phyloP scores from a whole-genome alignment of 768 basidiomycete genomes.

The Boletellus sp. region DNA sequence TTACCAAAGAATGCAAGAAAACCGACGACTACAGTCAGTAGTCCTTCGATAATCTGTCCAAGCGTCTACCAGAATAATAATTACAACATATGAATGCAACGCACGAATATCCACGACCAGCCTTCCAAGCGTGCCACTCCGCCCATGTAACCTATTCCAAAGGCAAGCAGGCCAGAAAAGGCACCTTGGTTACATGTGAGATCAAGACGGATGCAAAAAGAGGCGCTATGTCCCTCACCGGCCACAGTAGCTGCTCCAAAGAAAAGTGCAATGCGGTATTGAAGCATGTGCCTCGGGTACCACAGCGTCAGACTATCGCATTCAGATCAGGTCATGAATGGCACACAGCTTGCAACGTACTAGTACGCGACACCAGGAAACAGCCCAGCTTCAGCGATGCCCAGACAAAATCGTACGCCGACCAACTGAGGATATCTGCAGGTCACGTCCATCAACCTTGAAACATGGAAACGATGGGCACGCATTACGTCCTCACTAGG shows the following conservation, averaged over 20 bases:
- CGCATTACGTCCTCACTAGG: slow-evolving; percentile 55
- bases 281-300: slow-evolving; percentile 63
- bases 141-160: slow-evolving; percentile 50
- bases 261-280: slow-evolving; percentile 59
- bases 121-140: slow-evolving; percentile 44
- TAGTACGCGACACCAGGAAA: slow-evolving; percentile 76
- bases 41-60: slow-evolving; percentile 35
- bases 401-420: slow-evolving; percentile 54
- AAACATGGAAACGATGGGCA: neutral
- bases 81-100: slow-evolving; percentile 8
- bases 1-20: slow-evolving; percentile 49
- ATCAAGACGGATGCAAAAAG: neutral
- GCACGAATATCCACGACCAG: slow-evolving; percentile 69
- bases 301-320: slow-evolving; percentile 53
- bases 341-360: slow-evolving; percentile 33
- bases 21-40: slow-evolving; percentile 55
- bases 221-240: slow-evolving; percentile 25
- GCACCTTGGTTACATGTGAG: slow-evolving; percentile 31
- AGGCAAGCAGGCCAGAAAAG: slow-evolving; percentile 59
- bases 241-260: slow-evolving; percentile 62
- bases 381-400: slow-evolving; percentile 64
- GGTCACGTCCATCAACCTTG: neutral
- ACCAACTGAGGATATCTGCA: slow-evolving; percentile 59
- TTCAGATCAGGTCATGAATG: neutral
- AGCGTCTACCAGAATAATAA: neutral